phyloP scores from a whole-genome alignment of 2,329 filamentous ascomycete genomes.

The Neopestalotiopsis sp. region DNA sequence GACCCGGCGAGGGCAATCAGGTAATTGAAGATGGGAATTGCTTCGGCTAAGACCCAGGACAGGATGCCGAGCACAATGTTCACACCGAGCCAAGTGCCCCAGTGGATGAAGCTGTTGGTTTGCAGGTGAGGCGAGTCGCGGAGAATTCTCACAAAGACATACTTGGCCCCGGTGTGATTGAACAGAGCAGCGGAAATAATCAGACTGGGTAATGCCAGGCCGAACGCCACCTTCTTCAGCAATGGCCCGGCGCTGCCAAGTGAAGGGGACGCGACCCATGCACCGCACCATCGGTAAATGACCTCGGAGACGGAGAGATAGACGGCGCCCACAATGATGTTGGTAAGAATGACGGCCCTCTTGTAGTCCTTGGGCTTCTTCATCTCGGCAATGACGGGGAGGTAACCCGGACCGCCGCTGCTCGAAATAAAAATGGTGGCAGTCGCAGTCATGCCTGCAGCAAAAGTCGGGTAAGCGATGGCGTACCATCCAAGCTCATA shows the following conservation, averaged over 20 bases:
- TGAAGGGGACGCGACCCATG: constrained; percentile 67
- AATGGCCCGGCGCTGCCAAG: constrained; percentile 64
- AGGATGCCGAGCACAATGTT: constrained; percentile 25
- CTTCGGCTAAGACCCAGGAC: constrained; percentile 21
- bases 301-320: constrained; percentile 63
- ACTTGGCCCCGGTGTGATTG: constrained; percentile 38
- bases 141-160: constrained; percentile 39
- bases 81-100: constrained; percentile 35
- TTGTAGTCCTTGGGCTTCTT: constrained; percentile 16
- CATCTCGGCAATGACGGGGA: constrained; percentile 14
- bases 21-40: constrained; percentile 24
- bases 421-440: constrained; percentile 64
- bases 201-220: constrained; percentile 61
- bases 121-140: constrained; percentile 36
- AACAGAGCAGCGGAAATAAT: constrained; percentile 45
- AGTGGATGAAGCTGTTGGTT: constrained; percentile 34
- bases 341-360: background rate
- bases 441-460: constrained; percentile 59
- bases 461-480: constrained; percentile 60
- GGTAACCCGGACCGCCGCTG: constrained; percentile 48
- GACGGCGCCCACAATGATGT: constrained; percentile 1
- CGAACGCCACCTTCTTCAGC: constrained; percentile 67
- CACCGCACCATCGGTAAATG: constrained; percentile 67
- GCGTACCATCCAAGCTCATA: constrained; percentile 63
- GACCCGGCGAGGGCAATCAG: constrained; percentile 21